Evolutionary conservation across 1,284 basidiomycete species (phyloP), one percentile per base, ranked within the genome.

Genomic region (Moesziomyces antarcticus): DNA sequence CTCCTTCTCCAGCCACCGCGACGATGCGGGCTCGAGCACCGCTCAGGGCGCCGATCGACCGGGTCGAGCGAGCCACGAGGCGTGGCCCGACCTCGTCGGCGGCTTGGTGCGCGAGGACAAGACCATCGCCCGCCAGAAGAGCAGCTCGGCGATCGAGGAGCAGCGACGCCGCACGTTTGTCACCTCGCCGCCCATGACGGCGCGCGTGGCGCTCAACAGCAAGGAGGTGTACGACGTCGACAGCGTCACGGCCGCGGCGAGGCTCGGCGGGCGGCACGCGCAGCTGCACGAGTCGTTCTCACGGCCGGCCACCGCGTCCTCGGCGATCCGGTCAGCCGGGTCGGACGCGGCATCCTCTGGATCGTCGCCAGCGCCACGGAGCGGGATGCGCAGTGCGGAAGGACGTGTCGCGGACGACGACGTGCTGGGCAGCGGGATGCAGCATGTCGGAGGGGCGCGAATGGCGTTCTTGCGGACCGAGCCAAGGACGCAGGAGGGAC

Each of bases 191-290:
- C 72, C 72, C 5, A 33, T 74, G 48, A 51, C 66, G 27, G 72
- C 72, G 0, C 58, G 54, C 10, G 40, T 56, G 16, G 45, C 25
- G 42, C 30, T 62, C 44, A 56, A 57, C 42, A 66, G 46, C 30
- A 74, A 51, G 22, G 49, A 74, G 42, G 66, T 74, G 6, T 74
- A 74, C 43, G 66, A 70, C n/a, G 42, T 74, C 41, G 72, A 74
- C 45, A 56, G 41, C n/a, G 66, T 74, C 35, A 69, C 66, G 33
- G 72, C 72, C 11, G 72, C 72, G 7, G 72, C 72, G 18, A 47
- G 51, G 20, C 13, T 74, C 7, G 62, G 52, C 9, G 37, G 21
- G 0, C 46, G 50, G 14, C 46, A 50, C 2, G 21, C 9, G n/a
- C 53, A 47, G 4, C 13, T 44, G 30, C 50, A 46, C 35, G 60